Conservation (phyloP, 306 rosid species). For the Dryas octopetala region DNA sequence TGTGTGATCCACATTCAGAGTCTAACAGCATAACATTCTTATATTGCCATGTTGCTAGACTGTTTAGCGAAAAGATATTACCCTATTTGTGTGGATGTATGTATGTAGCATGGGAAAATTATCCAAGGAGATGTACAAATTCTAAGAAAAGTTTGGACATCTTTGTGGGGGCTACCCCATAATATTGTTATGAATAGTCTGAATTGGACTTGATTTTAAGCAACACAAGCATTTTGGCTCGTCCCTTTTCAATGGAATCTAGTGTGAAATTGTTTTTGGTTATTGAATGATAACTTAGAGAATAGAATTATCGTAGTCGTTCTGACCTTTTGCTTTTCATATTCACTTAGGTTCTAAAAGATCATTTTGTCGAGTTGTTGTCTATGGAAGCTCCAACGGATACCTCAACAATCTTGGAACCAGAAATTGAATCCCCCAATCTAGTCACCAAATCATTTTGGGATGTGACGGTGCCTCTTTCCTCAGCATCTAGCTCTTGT, state of each 20-base stretch:
- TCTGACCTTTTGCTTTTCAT: constrained; percentile 14
- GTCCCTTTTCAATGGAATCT: neutral
- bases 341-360: constrained; percentile 44
- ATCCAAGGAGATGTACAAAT: too few species aligned
- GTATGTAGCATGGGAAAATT: too few species aligned
- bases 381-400: constrained; percentile 57
- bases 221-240: neutral
- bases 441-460: constrained; percentile 56
- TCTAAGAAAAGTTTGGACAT: too few species aligned
- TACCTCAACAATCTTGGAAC: constrained; percentile 55
- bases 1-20: too few species aligned
- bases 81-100: too few species aligned
- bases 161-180: too few species aligned
- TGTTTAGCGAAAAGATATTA: too few species aligned
- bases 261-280: neutral
- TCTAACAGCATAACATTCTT: too few species aligned
- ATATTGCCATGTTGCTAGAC: too few species aligned
- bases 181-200: too few species aligned
- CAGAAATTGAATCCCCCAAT: constrained; percentile 54
- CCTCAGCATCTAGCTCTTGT: constrained; percentile 28
- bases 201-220: too few species aligned
- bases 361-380: constrained; percentile 48
- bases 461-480: constrained; percentile 56
- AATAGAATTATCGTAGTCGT: neutral
- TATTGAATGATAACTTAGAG: too few species aligned